phyloP scores from a whole-genome alignment of 768 basidiomycete species.

The Mycena belliarum region DNA sequence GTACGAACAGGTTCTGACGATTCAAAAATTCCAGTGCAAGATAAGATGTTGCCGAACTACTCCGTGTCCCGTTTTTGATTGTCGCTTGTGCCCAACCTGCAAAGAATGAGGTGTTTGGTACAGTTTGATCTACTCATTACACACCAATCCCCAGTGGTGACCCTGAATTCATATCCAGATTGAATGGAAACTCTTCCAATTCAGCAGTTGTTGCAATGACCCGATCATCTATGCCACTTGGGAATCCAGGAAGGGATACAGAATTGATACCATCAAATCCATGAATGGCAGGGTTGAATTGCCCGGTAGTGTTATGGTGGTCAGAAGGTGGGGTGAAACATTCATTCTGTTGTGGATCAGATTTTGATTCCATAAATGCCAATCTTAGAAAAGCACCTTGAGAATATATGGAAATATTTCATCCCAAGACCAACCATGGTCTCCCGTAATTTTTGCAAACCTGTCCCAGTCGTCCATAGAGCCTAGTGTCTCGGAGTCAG shows the following conservation, averaged over 20 bases:
- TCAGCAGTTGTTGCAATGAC: constrained; percentile 27
- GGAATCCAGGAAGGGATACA: constrained; percentile 25
- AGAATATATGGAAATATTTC: constrained; percentile 20
- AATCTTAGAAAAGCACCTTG: constrained; percentile 6
- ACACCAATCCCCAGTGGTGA: constrained; percentile 15
- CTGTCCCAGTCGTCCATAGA: constrained; percentile 24
- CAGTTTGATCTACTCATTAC: background rate
- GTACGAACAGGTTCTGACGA: background rate
- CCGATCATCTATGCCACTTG: constrained; percentile 21
- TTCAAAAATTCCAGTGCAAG: background rate
- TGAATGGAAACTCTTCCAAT: constrained; percentile 18
- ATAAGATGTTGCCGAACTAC: background rate
- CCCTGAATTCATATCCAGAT: constrained; percentile 21
- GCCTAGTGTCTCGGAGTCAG: too few relatives aligned
- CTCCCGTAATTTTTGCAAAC: constrained; percentile 18
- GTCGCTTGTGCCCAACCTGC: constrained; percentile 17
- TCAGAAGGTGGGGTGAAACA: constrained; percentile 24
- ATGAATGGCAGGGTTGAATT: constrained; percentile 28
- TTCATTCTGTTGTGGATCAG: constrained; percentile 25
- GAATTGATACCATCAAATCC: constrained; percentile 25
- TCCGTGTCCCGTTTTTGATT: background rate
- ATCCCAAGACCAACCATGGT: constrained; percentile 27
- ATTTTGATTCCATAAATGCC: background rate
- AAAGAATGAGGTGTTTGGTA: background rate
- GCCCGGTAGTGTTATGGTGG: constrained; percentile 28